A percentile compares a stretch with the other conserved stretches of the same genome.
These are phyloP conservation scores for Euclidium syriacum DNA, from an alignment of 345 rosid species.

Conservation along the genomic window DNA sequence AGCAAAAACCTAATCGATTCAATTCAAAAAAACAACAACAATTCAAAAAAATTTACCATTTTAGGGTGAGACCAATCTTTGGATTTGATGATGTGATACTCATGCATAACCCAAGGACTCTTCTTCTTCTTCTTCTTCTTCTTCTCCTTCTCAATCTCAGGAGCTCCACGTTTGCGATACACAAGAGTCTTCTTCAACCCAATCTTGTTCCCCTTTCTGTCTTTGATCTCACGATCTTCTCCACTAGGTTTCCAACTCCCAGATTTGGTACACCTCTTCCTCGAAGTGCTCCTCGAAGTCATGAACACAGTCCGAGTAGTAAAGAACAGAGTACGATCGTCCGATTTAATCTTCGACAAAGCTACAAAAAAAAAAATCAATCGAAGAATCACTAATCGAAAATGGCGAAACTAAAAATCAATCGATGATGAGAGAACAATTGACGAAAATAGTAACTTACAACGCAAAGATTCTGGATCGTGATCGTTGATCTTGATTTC, in stretches of 20 bases:
- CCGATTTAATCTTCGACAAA: slow-evolving; percentile 3
- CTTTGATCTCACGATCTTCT: slow-evolving; percentile 23
- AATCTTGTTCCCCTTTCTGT: slow-evolving; percentile 16
- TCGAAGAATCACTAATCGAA: no score
- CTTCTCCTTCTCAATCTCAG: slow-evolving; percentile 24
- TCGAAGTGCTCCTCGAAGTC: neutral
- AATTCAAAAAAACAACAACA: no score
- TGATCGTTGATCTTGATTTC: slow-evolving; percentile 22
- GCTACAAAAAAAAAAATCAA: neutral
- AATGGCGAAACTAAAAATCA: neutral
- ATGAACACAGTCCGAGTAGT: slow-evolving; percentile 13
- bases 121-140: no score
- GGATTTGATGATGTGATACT: slow-evolving; percentile 33
- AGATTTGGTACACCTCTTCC: slow-evolving; percentile 26
- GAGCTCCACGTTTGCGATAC: neutral
- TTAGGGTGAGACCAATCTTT: no score
- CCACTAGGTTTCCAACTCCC: slow-evolving; percentile 51
- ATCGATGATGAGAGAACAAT: no score
- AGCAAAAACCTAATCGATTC: no score
- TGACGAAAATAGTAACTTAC: slow-evolving; percentile 24
- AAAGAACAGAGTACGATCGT: slow-evolving; percentile 38
- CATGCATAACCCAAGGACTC: slow-evolving; percentile 34
- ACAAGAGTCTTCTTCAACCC: slow-evolving; percentile 45
- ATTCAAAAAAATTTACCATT: no score
- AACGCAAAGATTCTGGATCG: slow-evolving; percentile 33